A percentile compares a stretch with the other conserved stretches of the same genome.
These are phyloP conservation scores for Biancaea sappan DNA, from an alignment of 306 rosid genomes.

Conservation along the genomic window DNA sequence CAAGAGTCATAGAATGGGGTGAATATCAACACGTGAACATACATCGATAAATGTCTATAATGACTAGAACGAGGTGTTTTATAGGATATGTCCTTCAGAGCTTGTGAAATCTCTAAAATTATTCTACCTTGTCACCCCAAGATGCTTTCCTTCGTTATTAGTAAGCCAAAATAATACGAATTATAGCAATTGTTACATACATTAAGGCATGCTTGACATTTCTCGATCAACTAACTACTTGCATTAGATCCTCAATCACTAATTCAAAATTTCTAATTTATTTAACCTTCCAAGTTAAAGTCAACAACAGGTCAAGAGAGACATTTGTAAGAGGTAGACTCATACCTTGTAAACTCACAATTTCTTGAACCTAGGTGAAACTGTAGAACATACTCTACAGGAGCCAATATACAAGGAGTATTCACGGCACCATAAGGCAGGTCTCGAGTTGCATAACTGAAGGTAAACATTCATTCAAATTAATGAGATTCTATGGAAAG, in stretches of 20 bases:
- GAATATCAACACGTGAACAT: neutral
- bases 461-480: neutral
- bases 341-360: conserved; percentile 1
- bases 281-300: neutral
- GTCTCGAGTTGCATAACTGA: neutral
- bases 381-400: neutral
- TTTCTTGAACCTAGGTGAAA: conserved; percentile 1
- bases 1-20: neutral
- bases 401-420: neutral
- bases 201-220: too few species aligned
- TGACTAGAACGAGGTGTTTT: neutral
- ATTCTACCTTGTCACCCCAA: too few species aligned
- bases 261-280: neutral
- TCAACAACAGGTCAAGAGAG: conserved; percentile 4
- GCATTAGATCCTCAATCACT: neutral
- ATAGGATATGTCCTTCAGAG: too few species aligned
- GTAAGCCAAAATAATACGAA: too few species aligned
- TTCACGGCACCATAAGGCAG: neutral
- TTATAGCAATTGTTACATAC: too few species aligned
- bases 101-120: too few species aligned
- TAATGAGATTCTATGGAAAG: neutral
- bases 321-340: neutral
- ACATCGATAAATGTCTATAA: neutral
- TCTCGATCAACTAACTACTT: neutral
- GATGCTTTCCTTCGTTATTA: too few species aligned